Base-by-base conservation (phyloP, 2,329 filamentous ascomycete genomes). In the Aotearoamyces nothofagi region DNA sequence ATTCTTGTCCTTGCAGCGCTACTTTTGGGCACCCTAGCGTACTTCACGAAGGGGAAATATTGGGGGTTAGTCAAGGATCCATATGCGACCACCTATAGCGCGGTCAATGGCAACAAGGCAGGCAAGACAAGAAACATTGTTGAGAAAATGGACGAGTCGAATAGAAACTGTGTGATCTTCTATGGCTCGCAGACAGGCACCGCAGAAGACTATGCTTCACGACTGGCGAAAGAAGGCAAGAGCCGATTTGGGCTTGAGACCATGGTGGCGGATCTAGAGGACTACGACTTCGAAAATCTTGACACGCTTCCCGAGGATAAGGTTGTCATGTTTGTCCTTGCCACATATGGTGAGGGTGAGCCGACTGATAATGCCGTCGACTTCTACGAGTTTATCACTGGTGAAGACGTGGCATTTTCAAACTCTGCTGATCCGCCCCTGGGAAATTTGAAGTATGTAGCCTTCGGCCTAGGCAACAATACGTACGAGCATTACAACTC, bases 401-500 rank as follows among this genome's bases (percentile, higher is more conserved):
- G 69, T 39, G 86, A 96, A 11, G 82, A 90, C 32, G 63, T 78
- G 33, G 59, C 69, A 41, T 96, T 96, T 57, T 80, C 79, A 41
- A 71, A 84, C 47, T 69, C 74, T 44, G 57, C 55, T 25, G 78
- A 87, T 13, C 68, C 77, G 37, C 69, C 87, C 27, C 70, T 98
- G 31, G 64, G 60, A 29, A 86, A 82, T 46, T 69, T 98, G 50
- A 87, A 86, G 54, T 98, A 86, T 50, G 84, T 98, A 47, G 70
- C 84, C 33, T 98, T 98, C 47, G 90, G 90, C 47, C 73, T 98
- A 22, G 90, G 90, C 42, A 98, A 98, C 66, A 98, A 96, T 63
- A 96, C 90, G 15, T 98, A 98, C 53, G 90, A 98, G 53, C 90
- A 98, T 63, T 98, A 94, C 67, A 98, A 98, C 61, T 79, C 79